phyloP scores from a whole-genome alignment of 129 eudicot genomes.

The Flaveria bidentis region DNA sequence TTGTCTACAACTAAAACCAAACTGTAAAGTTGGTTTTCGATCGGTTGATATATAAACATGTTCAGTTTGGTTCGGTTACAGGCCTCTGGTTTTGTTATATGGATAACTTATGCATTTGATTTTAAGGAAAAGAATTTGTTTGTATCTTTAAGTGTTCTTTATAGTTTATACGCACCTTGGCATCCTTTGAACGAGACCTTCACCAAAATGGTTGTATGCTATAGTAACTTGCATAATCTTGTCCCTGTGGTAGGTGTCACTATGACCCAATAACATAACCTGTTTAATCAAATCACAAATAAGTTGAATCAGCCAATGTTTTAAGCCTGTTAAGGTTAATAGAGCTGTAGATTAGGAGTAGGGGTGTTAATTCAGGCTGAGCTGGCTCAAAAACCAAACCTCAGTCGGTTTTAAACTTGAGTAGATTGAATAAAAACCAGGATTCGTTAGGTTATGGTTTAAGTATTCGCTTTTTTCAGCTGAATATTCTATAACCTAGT shows the following conservation, averaged over 20 bases:
- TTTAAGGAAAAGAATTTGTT: neutral
- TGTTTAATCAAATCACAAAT: neutral
- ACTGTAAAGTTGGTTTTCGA: neutral
- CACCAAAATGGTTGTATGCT: neutral
- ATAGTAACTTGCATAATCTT: slow-evolving; percentile 2
- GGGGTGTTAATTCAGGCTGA: neutral
- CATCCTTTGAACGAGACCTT: slow-evolving; percentile 13
- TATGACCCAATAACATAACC: slow-evolving; percentile 17
- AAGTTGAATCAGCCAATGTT: neutral
- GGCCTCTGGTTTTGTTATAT: no score
- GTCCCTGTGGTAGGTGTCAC: slow-evolving; percentile 4
- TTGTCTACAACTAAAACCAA: neutral
- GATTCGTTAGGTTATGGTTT: no score
- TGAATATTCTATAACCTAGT: no score
- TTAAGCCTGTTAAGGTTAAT: neutral
- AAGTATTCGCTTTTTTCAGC: no score
- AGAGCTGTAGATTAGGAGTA: neutral
- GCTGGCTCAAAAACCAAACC: neutral
- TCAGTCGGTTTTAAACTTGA: no score
- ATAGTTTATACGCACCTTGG: neutral
- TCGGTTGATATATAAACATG: neutral
- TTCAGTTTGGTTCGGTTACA: neutral
- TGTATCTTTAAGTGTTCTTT: neutral
- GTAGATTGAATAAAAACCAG: no score
- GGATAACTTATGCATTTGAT: neutral